Base-by-base conservation (phyloP, 2,329 filamentous ascomycete species). In the Pezizomycotina sp. region DNA sequence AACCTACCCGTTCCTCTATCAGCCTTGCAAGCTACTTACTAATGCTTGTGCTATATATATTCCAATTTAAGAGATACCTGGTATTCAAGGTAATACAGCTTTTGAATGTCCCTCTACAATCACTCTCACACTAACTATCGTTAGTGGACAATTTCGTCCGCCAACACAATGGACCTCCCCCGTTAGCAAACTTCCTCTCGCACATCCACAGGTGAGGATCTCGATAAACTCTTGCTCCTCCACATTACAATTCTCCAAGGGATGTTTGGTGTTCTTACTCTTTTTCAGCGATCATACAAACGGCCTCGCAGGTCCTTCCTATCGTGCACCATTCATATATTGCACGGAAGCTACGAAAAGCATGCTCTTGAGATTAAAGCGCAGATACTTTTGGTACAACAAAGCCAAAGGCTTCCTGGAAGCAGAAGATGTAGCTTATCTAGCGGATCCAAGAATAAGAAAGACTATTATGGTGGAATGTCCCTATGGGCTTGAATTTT, bases 111-210 rank as follows among this genome's bases (percentile, higher is more conserved):
- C n/a, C n/a, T n/a, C n/a, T n/a, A n/a, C n/a, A n/a, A n/a, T n/a
- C n/a, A n/a, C n/a, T n/a, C n/a, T n/a, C n/a, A n/a, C n/a, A n/a
- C n/a, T n/a, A n/a, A n/a, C n/a, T n/a, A n/a, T n/a, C 15, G 10
- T 6, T 37, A 79, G 75, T 93, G 47, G 84, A 93, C 57, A 82
- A 74, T 60, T 93, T 93, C 50, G 70, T 79, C 15, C 60, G 58
- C 10, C 62, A 64, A 29, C 58, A 62, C 3, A 61, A 61, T 4
- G 57, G 58, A 10, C 34, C 27, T 10, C 66, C 77, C 3, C 78
- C 82, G 0, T 58, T 89, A 36, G 83, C 79, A 10, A 89, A 77
- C 55, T 92, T 95, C 53, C 64, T 95, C 16, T 91, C 79, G 56
- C 86, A 95, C 66, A 73, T 91, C 2, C 86, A 93, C 54, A 47